Evolutionary conservation across 768 basidiomycete genomes (phyloP).

Genomic region (Lenzites betulinus): DNA sequence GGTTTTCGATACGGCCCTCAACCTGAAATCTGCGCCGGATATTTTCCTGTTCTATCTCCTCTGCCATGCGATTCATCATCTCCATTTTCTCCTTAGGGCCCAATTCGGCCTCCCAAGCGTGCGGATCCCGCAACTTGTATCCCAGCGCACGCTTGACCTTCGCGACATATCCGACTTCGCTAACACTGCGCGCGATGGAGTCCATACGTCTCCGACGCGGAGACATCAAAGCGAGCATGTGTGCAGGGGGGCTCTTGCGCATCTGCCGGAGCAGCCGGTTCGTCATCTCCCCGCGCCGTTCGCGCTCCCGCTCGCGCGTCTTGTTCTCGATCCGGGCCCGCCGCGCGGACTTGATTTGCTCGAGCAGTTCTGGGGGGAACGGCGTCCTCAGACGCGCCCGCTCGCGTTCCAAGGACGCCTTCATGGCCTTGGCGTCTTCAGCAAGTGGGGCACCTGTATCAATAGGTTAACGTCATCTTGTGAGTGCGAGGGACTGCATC

Average conservation of each 20-base stretch:
- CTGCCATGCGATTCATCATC: slow-evolving; percentile 31
- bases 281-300: slow-evolving; percentile 64
- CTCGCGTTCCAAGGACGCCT: slow-evolving; percentile 42
- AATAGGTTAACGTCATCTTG: too few relatives aligned
- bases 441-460: slow-evolving; percentile 42
- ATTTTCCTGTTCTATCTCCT: slow-evolving; percentile 36
- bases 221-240: slow-evolving; percentile 55
- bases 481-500: neutral
- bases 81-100: slow-evolving; percentile 32
- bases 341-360: slow-evolving; percentile 55
- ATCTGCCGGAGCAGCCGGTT: slow-evolving; percentile 47
- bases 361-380: slow-evolving; percentile 51
- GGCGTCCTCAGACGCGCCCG: slow-evolving; percentile 43
- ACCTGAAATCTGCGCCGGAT: slow-evolving; percentile 12
- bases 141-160: slow-evolving; percentile 59
- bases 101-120: slow-evolving; percentile 38
- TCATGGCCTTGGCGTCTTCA: slow-evolving; percentile 34
- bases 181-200: slow-evolving; percentile 48
- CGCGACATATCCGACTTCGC: slow-evolving; percentile 76
- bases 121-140: slow-evolving; percentile 43
- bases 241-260: slow-evolving; percentile 63
- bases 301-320: slow-evolving; percentile 59
- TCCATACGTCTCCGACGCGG: slow-evolving; percentile 50
- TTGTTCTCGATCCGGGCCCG: slow-evolving; percentile 64
- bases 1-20: neutral